Percentiles rank a stretch among this genome's conserved stretches.
Conservation (phyloP, 2,329 filamentous ascomycete genomes). For the Neonectria neomacrospora region DNA sequence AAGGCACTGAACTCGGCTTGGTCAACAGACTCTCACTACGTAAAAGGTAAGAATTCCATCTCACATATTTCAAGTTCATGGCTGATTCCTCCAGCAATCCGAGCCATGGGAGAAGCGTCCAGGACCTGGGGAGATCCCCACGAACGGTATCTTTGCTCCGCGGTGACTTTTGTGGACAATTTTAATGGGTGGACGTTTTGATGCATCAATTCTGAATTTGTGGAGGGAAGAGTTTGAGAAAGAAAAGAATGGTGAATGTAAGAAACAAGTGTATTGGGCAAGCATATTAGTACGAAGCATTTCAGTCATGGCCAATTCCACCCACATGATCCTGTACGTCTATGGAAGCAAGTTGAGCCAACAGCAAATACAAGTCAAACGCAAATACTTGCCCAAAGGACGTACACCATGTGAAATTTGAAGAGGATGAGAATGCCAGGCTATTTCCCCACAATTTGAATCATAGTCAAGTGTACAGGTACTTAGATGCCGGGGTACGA, state of each 20-base stretch:
- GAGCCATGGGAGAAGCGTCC: constrained; percentile 79
- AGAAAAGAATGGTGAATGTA: background rate
- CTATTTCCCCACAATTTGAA: background rate
- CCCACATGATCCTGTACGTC: background rate
- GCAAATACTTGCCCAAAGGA: background rate
- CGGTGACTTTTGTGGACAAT: constrained; percentile 77
- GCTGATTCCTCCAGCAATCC: constrained; percentile 61
- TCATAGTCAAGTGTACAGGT: background rate
- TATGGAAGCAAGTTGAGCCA: background rate
- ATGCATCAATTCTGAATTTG: constrained; percentile 6
- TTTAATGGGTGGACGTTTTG: constrained; percentile 73
- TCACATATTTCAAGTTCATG: background rate
- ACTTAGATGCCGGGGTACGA: background rate
- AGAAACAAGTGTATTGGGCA: background rate
- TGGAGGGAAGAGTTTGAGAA: background rate
- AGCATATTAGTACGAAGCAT: no score
- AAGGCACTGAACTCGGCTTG: constrained; percentile 75
- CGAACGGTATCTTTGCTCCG: constrained; percentile 73
- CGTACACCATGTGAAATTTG: background rate
- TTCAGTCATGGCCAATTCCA: background rate
- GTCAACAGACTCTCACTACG: constrained; percentile 81
- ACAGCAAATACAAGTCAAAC: background rate
- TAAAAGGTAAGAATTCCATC: constrained; percentile 71
- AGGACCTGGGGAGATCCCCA: constrained; percentile 79
- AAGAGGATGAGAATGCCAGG: background rate